Base-by-base conservation (phyloP, 1,284 basidiomycete species). In the Heimioporus retisporus region DNA sequence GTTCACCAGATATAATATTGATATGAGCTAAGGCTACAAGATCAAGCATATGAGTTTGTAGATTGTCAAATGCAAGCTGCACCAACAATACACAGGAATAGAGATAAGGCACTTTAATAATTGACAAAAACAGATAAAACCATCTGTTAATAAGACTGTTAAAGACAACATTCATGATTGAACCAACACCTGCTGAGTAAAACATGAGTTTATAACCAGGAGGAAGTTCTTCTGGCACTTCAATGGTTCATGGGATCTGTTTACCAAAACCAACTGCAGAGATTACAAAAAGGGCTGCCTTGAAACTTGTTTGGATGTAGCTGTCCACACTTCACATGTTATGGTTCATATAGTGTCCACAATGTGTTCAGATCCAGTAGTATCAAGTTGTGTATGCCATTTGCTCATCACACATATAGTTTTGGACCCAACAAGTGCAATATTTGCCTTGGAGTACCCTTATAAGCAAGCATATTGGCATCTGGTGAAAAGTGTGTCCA, bases 341-440 rank as follows among this genome's bases (percentile, higher is more conserved):
- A 83, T 73, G 57, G 76, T 67, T 21, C 77, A 72, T 6, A 73
- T 28, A 11, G 81, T 64, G 65, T 84, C 77, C 13, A 84, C 59
- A 13, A 72, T 25, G 51, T 63, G 61, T 35, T 74, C 61, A 56
- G 65, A 31, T 35, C 69, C 72, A 16, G n/a, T 2, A 16, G n/a
- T 18, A 21, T 83, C 78, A 44, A 85, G 73, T 28, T 82, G 71
- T 18, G 77, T 71, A 64, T 85, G 83, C 82, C 86, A 86, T 67
- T 85, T 81, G 23, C 81, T 71, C n/a, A 82, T 69, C 7, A 85
- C 75, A 10, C 80, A 77, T 7, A 81, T 76, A 0, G 82, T 77
- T 67, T 85, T 82, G 8, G 72, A 68, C 84, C 83, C 86, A 16
- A 86, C 84, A 4, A 85, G 74, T 7, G 79, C 80, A 62, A 84